Percentiles rank a stretch among this genome's conserved stretches.
These are phyloP conservation scores for Physocladia obscura DNA, from an alignment of 192 early-diverging fungal species.

Conservation along the genomic window DNA sequence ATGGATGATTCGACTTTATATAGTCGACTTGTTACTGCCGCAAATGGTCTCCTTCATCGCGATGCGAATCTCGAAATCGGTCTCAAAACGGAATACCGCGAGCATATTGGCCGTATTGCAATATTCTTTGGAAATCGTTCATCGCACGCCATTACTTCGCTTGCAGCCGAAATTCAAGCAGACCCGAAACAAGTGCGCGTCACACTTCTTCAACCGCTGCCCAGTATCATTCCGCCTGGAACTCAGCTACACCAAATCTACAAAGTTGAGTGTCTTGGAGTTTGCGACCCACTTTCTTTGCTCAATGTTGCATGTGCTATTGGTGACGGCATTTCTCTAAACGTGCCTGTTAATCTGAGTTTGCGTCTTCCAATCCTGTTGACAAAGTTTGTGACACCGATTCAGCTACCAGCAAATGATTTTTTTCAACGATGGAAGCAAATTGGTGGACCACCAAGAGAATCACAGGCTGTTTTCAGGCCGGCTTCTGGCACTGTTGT, in stretches of 20 bases:
- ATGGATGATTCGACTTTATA: constrained; percentile 25
- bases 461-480: constrained; percentile 74
- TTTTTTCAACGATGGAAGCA: constrained; percentile 95
- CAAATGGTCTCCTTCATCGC: constrained; percentile 91
- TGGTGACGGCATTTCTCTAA: constrained; percentile 25
- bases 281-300: constrained; percentile 59
- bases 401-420: constrained; percentile 68
- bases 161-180: constrained; percentile 55
- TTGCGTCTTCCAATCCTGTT: constrained; percentile 78
- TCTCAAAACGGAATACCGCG: constrained; percentile 91
- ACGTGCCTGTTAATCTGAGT: constrained; percentile 41
- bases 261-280: constrained; percentile 71
- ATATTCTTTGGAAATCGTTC: constrained; percentile 92
- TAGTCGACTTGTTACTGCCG: constrained; percentile 46
- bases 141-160: constrained; percentile 61
- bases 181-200: constrained; percentile 50
- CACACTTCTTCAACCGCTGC: constrained; percentile 58
- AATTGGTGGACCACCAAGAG: constrained; percentile 84
- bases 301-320: constrained; percentile 67
- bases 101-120: constrained; percentile 82
- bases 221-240: constrained; percentile 61
- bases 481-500: constrained; percentile 37
- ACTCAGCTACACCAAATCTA: constrained; percentile 82
- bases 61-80: constrained; percentile 87
- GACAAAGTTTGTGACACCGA: constrained; percentile 85